Conservation (phyloP, 176 grass and related monocot species). For the Cenchrus purpureus region DNA sequence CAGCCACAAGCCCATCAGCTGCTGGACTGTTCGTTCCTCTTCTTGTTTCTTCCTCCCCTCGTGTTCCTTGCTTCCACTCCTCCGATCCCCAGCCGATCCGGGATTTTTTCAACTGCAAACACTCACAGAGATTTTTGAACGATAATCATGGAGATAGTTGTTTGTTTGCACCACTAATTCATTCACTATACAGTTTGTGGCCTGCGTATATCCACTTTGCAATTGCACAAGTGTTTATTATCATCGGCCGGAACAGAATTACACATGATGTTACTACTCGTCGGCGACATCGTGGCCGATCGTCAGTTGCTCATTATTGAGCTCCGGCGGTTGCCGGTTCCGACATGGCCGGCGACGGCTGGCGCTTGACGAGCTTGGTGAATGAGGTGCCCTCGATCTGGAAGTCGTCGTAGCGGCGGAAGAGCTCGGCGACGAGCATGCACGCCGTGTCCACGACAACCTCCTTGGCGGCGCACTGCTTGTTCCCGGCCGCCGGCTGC, state of each 20-base stretch:
- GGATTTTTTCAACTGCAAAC: background rate
- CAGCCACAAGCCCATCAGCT: background rate
- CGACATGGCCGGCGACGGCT: background rate
- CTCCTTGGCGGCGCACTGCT: constrained; percentile 96
- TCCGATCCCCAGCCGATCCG: background rate
- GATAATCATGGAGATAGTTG: too few relatives aligned
- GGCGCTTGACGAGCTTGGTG: constrained; percentile 62
- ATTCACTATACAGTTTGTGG: background rate
- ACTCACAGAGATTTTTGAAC: too few relatives aligned
- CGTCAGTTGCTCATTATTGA: background rate
- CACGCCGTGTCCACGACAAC: constrained; percentile 78
- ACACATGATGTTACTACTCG: too few relatives aligned
- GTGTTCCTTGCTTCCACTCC: background rate
- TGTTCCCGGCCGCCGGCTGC: constrained; percentile 55
- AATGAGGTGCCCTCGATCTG: constrained; percentile 35
- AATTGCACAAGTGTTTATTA: constrained; percentile 17
- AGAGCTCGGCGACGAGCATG: constrained; percentile 77
- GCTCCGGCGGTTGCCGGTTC: background rate
- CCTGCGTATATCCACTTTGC: background rate
- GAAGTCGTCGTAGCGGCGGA: constrained; percentile 81
- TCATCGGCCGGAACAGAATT: too few relatives aligned
- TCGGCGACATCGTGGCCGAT: too few relatives aligned
- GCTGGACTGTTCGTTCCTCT: background rate
- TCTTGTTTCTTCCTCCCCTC: constrained; percentile 1
- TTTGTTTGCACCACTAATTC: too few relatives aligned